phyloP scores from a whole-genome alignment of 371 early-diverging fungal genomes.

The Mortierella sp. region DNA sequence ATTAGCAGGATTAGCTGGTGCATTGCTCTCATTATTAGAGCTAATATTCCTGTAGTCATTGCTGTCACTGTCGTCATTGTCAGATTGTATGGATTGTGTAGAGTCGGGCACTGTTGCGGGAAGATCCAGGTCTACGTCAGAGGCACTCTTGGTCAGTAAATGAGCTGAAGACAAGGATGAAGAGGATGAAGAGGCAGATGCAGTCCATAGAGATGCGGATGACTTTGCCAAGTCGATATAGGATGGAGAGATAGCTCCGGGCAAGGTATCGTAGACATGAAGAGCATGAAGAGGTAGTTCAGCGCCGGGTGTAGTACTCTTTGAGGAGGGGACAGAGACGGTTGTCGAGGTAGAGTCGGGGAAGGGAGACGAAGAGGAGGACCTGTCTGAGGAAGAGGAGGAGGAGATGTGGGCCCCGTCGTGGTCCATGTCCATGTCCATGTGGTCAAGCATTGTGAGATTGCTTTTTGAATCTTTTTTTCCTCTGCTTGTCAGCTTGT shows the following conservation, averaged over 20 bases:
- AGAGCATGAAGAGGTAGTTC: neutral
- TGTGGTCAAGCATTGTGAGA: neutral
- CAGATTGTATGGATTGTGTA: neutral
- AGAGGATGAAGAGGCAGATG: slow-evolving; percentile 12
- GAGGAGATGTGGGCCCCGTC: neutral
- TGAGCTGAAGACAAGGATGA: slow-evolving; percentile 15
- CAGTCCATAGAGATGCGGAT: neutral
- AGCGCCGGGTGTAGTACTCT: neutral
- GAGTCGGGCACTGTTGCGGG: neutral
- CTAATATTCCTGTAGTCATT: neutral
- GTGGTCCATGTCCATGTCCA: neutral
- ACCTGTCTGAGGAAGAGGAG: neutral
- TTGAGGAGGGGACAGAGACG: neutral
- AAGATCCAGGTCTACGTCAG: neutral
- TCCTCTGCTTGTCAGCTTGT: too few species aligned
- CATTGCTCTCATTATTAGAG: neutral
- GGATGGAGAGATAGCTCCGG: neutral
- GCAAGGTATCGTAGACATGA: neutral
- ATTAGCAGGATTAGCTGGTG: neutral
- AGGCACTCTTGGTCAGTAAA: neutral
- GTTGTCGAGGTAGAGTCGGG: neutral
- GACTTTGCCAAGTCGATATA: neutral
- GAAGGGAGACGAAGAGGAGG: neutral
- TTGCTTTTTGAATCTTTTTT: too few species aligned
- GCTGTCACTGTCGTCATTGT: neutral